phyloP scores from a whole-genome alignment of 2,329 filamentous ascomycete genomes.

The Stenocarpella maydis region DNA sequence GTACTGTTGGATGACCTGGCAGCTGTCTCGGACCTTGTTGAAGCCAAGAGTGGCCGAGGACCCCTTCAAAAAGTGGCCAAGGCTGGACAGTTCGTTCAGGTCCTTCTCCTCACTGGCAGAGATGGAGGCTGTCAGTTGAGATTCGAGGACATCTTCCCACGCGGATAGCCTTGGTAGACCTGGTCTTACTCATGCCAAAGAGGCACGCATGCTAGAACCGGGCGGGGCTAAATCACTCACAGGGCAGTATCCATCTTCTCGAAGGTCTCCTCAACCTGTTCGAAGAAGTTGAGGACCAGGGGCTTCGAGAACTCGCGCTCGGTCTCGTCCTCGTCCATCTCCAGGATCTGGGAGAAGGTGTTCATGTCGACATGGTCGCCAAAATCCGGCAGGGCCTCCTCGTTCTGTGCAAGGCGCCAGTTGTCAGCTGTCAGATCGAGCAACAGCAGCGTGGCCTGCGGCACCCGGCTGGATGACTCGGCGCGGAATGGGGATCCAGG shows the following conservation, averaged over 20 bases:
- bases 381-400: conserved; percentile 63
- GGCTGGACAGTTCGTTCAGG: conserved; percentile 77
- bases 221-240: conserved; percentile 64
- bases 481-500: background rate
- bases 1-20: conserved; percentile 96
- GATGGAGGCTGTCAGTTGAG: conserved; percentile 18
- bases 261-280: conserved; percentile 89
- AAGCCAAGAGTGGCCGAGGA: conserved; percentile 94
- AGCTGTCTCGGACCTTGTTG: conserved; percentile 88
- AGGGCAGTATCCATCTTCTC: conserved; percentile 80
- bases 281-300: conserved; percentile 92
- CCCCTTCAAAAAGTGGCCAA: conserved; percentile 97
- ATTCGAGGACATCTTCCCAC: background rate
- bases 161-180: background rate
- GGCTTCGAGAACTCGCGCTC: conserved; percentile 87
- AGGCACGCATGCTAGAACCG: background rate
- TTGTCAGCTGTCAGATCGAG: conserved; percentile 14
- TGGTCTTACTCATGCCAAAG: background rate
- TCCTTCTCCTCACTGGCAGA: conserved; percentile 68
- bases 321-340: conserved; percentile 94
- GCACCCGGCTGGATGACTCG: background rate
- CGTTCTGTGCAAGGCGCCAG: conserved; percentile 21
- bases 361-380: conserved; percentile 78
- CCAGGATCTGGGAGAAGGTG: conserved; percentile 94
- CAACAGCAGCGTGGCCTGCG: conserved; percentile 1